Base-by-base conservation (phyloP, 495 filamentous ascomycete genomes). In the Aspergillus steynii region DNA sequence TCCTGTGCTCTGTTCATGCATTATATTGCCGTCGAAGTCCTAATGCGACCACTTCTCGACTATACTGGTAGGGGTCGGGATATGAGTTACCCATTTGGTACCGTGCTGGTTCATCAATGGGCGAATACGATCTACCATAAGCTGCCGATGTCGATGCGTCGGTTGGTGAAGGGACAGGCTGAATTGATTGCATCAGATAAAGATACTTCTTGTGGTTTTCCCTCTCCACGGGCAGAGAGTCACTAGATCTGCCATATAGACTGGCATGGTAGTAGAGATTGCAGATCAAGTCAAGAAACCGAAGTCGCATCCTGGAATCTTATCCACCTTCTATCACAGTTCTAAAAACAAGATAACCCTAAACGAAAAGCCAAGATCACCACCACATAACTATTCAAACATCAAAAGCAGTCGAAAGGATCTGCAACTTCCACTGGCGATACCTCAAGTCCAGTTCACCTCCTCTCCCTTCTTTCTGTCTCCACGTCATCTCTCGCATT, bases 21-120 rank as follows among this genome's bases (percentile, higher is more conserved):
- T 73, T 87, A 84, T 73, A 79, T 87, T 47, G 76, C 83, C 7
- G 55, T 87, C 20, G 82, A 85, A 68, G 73, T 81, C 55, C 78
- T 87, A 67, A 82, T 87, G 80, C 77, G 75, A 4, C 77, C 76
- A 6, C 4, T 46, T 68, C 5, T 53, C 65, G 3, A 59, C 58
- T 26, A 25, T 25, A 1, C n/a, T 52, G n/a, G 49, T 61, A n/a
- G 42, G 6, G 5, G 52, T 29, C 15, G 42, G 46, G 37, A 57
- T 14, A 28, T n/a, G 31, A 37, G 34, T 53, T 15, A 29, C n/a
- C 29, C 12, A 53, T 55, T 34, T 1, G 55, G 53, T 4, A 31
- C 55, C 2, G 55, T 71, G 5, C 25, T 58, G 7, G 29, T 62
- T 0, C 56, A 59, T 32, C 63, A 68, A 31, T 68, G 68, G 68